Evolutionary conservation across 1,284 basidiomycete species (phyloP).

Genomic region (Cystobasidium pallidum): DNA sequence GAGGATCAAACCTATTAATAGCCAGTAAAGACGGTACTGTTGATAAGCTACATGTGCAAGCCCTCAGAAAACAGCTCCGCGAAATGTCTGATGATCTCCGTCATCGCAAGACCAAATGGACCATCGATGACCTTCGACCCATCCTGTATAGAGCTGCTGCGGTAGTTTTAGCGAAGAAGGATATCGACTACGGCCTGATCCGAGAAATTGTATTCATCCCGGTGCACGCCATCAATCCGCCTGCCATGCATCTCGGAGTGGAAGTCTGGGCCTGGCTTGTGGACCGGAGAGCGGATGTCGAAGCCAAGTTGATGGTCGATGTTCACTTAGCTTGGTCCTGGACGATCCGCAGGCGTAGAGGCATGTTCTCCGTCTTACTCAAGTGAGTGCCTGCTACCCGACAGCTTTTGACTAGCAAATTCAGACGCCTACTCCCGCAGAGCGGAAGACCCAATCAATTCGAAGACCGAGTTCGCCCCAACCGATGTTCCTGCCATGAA

Average conservation of each 20-base stretch:
- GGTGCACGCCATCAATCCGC: slow-evolving; percentile 84
- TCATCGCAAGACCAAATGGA: slow-evolving; percentile 70
- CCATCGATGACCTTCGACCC: slow-evolving; percentile 77
- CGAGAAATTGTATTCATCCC: slow-evolving; percentile 87
- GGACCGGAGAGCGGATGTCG: slow-evolving; percentile 75
- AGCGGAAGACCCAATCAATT: slow-evolving; percentile 82
- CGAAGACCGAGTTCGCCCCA: slow-evolving; percentile 84
- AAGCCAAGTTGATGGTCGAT: slow-evolving; percentile 79
- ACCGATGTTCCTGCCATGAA: slow-evolving; percentile 85
- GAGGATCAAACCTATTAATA: slow-evolving; percentile 37
- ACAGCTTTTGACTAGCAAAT: background rate
- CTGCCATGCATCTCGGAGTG: slow-evolving; percentile 80
- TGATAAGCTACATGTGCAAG: slow-evolving; percentile 63
- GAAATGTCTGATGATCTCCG: slow-evolving; percentile 70
- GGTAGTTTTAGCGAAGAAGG: slow-evolving; percentile 62
- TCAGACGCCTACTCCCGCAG: slow-evolving; percentile 59
- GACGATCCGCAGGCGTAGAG: slow-evolving; percentile 74
- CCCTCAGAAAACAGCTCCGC: slow-evolving; percentile 71
- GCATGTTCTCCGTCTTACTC: slow-evolving; percentile 76
- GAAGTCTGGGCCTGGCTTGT: slow-evolving; percentile 98
- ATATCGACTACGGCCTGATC: slow-evolving; percentile 84
- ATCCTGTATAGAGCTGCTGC: slow-evolving; percentile 86
- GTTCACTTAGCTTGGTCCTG: slow-evolving; percentile 84
- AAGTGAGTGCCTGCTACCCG: slow-evolving; percentile 65
- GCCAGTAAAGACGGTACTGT: slow-evolving; percentile 20